Base-by-base conservation (phyloP, 176 grass and related monocot genomes). In the Lolium perenne region DNA sequence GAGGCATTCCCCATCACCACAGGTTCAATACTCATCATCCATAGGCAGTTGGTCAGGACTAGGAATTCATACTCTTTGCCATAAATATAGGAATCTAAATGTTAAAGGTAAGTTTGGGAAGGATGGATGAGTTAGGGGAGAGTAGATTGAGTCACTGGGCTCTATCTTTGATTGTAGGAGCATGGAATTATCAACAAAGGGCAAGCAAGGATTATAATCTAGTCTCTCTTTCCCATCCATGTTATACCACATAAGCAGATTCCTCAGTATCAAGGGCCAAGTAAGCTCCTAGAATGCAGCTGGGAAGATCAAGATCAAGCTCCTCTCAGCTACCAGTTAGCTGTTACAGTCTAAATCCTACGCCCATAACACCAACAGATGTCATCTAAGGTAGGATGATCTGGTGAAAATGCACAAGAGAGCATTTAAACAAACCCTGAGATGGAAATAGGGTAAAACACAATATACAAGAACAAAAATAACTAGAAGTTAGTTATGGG, bases 381-480 rank as follows among this genome's bases (percentile, higher is more conserved):
- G 51, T 59, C 38, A 46, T 83, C 14, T 25, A 73, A 20, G 50
- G 9, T 83, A 72, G n/a, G 51, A 59, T 82, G 67, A 59, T 82
- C n/a, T 58, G 21, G 38, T 10, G 40, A 74, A 58, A 35, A 73
- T 20, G 53, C 21, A 47, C 51, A 74, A 74, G 16, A 60, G 69
- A 60, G 38, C 57, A 74, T 32, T 59, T 58, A 15, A 73, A 59
- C 35, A 74, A 59, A 81, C 6, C 47, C 8, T 60, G 71, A 32
- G 15, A 83, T 17, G 1, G 40, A 83, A 74, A 83, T 45, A 58
- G 40, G n/a, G 67, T 72, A 45, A 16, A 83, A 22, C 22, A 38
- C 66, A 58, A 26, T 46, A 58, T 58, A 83, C 4, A 58, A 45
- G 80, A 72, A 46, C 57, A 79, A 71, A 61, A 18, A 68, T 46